Percentiles rank a stretch among this genome's conserved stretches.
These are phyloP conservation scores for Sarocladium brachiariae DNA, from an alignment of 2,329 filamentous ascomycete genomes.

Conservation along the genomic window DNA sequence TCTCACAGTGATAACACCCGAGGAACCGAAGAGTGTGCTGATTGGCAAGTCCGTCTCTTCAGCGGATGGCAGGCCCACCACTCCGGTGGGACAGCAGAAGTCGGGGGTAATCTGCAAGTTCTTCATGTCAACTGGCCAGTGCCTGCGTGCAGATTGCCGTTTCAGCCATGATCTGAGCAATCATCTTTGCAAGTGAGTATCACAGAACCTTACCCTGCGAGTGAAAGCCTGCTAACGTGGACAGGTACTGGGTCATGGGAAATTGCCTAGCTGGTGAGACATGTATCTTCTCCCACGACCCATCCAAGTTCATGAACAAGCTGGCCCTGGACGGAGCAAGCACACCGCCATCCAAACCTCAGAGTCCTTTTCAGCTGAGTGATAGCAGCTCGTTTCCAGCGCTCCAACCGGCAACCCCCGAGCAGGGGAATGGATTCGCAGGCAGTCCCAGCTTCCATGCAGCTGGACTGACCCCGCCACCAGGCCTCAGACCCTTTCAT, in stretches of 20 bases:
- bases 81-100: constrained; percentile 69
- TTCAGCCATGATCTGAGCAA: constrained; percentile 96
- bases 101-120: constrained; percentile 95
- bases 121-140: constrained; percentile 91
- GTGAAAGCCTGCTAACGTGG: neutral
- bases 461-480: constrained; percentile 57
- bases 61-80: constrained; percentile 65
- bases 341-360: constrained; percentile 56
- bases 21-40: constrained; percentile 61
- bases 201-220: constrained; percentile 10
- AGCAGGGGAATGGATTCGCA: constrained; percentile 49
- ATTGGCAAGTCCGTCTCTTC: constrained; percentile 82
- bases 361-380: constrained; percentile 68
- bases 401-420: constrained; percentile 50
- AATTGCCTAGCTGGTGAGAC: constrained; percentile 91
- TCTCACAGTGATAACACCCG: constrained; percentile 26
- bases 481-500: constrained; percentile 60
- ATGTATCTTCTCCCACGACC: constrained; percentile 96
- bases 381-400: constrained; percentile 83
- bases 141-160: constrained; percentile 87
- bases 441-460: constrained; percentile 45
- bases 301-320: constrained; percentile 75
- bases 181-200: constrained; percentile 92
- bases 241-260: constrained; percentile 89
- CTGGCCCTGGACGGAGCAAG: constrained; percentile 65